Evolutionary conservation across 108 stramenopile genomes (phyloP), one percentile per base, ranked within the genome.

Genomic region (Stephanodiscus triporus): DNA sequence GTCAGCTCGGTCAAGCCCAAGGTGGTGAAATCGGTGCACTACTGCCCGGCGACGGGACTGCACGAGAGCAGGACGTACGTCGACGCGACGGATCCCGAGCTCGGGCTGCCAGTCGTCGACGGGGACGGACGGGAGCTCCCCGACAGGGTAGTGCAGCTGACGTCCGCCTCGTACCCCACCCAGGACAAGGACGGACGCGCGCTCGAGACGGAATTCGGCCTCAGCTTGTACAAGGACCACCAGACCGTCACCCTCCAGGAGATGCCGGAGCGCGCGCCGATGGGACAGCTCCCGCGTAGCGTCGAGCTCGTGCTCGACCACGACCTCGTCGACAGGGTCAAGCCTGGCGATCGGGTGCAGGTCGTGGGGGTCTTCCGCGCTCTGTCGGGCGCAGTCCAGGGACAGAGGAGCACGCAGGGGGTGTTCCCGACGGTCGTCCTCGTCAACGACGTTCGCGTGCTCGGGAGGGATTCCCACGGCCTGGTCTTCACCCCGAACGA

Each of bases 261-360:
- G 83, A 92, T 94, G 92, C 93, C 93, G 17, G 98, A 98, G 84
- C 78, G 92, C 16, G 97, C 99, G 0, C 98, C 97, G 23, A 97
- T 99, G 87, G 99, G 99, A 48, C 98, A 99, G 84, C 82, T 99
- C 27, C 99, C 99, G 13, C 88, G 99, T 17, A 92, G 91, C 6
- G 89, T 98, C 5, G 97, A 98, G 51, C 85, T 97, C 37, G 70
- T 98, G 50, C 58, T 97, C 36, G 96, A 97, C 73, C 89, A 97
- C 67, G 97, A 98, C 67, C 73, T 98, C 20, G 96, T 97, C 0
- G 98, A 99, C 76, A 75, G 74, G 30, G 90, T 97, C 60, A 99
- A 99, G 64, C 99, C 99, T 8, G 99, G 99, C 0, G 99, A 99
- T 81, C 86, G 99, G 13, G 95, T 98, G 42, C 80, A 85, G 65